Base-by-base conservation (phyloP, 2,329 filamentous ascomycete genomes). In the Alternaria longipes region DNA sequence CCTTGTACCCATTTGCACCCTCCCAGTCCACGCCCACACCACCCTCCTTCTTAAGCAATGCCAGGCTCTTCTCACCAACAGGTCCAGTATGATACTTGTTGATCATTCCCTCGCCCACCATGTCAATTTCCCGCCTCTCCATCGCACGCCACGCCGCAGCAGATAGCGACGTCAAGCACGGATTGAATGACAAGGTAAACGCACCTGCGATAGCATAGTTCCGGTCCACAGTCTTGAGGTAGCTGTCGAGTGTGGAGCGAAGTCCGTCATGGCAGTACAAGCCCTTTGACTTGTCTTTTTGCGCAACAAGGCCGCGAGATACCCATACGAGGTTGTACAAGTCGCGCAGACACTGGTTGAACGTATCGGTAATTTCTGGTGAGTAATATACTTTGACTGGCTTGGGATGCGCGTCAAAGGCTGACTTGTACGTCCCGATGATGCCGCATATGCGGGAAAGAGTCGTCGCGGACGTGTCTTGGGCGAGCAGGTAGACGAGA, bases 311-410 rank as follows among this genome's bases (percentile, higher is more conserved):
- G 1, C 90, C 92, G 12, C 89, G 87, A 22, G 87, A 86, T 8
- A 92, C 87, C 92, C 92, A 96, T 47, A 95, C 77, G 52, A 91
- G 88, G 74, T 96, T 96, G 81, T 92, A 94, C 32, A 93, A 85
- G 74, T 97, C 93, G 88, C 95, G 94, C 32, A 96, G 85, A 74
- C 91, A 93, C 22, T 90, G 90, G 75, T 97, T 97, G 81, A 95
- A 94, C 24, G 85, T 81, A 65, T 88, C 86, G 41, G 77, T 78
- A 46, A 63, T 64, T 71, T 69, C 47, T 66, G 58, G 40, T 52
- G 74, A 49, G 66, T 77, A 67, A 67, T 76, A 68, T 69, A 72
- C 63, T 73, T 81, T 54, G 71, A 78, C 64, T 11, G 76, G 84
- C 74, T 56, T 79, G 22, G 81, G 87, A 59, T 89, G 87, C 26